Evolutionary conservation across 2,329 filamentous ascomycete species (phyloP).

Genomic region (Xylaria sp.): DNA sequence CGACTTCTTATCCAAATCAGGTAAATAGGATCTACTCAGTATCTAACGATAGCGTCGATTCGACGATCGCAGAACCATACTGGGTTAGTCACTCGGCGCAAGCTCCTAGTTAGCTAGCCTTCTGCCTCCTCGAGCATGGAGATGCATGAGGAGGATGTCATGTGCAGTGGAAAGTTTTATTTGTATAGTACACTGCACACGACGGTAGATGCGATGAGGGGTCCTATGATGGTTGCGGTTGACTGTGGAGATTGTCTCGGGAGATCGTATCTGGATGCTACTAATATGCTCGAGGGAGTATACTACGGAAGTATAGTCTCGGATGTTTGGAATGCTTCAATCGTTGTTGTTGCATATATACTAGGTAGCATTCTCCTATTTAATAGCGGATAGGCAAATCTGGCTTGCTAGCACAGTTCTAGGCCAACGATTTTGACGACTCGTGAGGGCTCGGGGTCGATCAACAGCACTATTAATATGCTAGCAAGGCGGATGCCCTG

Average conservation of each 20-base stretch:
- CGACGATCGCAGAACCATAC: slow-evolving; percentile 20
- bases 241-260: not conserved
- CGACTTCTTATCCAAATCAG: slow-evolving; percentile 17
- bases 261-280: too few species aligned
- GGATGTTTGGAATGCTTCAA: not conserved
- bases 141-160: not conserved
- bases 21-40: slow-evolving; percentile 21
- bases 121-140: not conserved
- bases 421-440: not conserved
- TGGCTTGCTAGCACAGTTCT: too few species aligned
- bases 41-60: slow-evolving; percentile 32
- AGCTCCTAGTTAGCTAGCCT: slow-evolving; percentile 9
- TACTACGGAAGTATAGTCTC: not conserved
- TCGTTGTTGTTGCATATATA: not conserved
- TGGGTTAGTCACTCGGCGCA: slow-evolving; percentile 6
- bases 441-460: not conserved
- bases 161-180: not conserved
- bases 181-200: not conserved
- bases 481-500: not conserved
- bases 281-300: too few species aligned
- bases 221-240: slow-evolving; percentile 3
- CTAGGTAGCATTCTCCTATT: too few species aligned
- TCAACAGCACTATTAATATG: not conserved
- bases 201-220: not conserved
- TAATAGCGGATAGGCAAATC: not conserved